A percentile compares a stretch with the other conserved stretches of the same genome.
Evolutionary conservation across 225 moss, liverwort and hornwort genomes (phyloP).

Genomic region (Pseudisothecium myosuroides): DNA sequence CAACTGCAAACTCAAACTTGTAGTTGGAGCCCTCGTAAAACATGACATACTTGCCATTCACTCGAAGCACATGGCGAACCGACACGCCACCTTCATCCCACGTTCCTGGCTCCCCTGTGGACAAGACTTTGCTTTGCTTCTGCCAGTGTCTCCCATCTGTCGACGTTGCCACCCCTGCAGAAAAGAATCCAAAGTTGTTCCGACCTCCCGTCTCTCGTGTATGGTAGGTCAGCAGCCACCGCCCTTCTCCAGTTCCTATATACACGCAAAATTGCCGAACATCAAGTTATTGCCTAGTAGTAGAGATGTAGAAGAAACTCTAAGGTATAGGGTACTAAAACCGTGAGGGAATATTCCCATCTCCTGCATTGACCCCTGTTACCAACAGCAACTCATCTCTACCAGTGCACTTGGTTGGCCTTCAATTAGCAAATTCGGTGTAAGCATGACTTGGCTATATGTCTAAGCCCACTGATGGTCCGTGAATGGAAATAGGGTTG

Average conservation of each 20-base stretch:
- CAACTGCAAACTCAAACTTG: conserved; percentile 23
- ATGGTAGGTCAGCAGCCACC: conserved; percentile 49
- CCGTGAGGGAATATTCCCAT: neutral
- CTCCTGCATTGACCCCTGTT: neutral
- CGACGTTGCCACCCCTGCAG: conserved; percentile 44
- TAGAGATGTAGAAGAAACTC: neutral
- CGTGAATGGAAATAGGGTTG: neutral
- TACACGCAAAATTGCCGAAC: neutral
- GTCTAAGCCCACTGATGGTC: neutral
- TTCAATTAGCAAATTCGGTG: neutral
- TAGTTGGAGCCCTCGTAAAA: conserved; percentile 47
- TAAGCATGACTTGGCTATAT: neutral
- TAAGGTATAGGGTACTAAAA: neutral
- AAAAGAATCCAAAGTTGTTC: conserved; percentile 30
- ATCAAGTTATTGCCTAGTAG: neutral
- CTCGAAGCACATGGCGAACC: conserved; percentile 40
- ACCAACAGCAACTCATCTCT: neutral
- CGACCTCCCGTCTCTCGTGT: conserved; percentile 29
- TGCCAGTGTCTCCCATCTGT: conserved; percentile 28
- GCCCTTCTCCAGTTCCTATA: conserved; percentile 8
- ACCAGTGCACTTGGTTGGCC: neutral
- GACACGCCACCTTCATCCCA: conserved; percentile 59
- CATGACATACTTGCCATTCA: conserved; percentile 28
- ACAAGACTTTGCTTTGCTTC: conserved; percentile 28
- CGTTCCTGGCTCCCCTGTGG: conserved; percentile 18